Conservation (phyloP, 352 stramenopile species). For the Globisporangium canariense region DNA sequence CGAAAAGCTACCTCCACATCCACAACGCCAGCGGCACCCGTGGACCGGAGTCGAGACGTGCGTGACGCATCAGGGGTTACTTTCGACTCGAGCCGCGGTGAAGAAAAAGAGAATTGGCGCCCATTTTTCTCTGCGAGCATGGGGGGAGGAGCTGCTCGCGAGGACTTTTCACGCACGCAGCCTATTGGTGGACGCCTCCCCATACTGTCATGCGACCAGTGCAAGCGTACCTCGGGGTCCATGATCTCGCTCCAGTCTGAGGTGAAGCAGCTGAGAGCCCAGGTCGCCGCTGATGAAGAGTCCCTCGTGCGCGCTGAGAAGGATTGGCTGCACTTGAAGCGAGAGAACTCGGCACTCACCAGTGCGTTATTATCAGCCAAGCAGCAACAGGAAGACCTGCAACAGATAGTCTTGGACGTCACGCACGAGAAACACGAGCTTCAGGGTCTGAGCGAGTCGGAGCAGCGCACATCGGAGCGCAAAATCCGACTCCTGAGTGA, state of each 20-base stretch:
- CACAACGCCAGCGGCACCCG: conserved; percentile 8
- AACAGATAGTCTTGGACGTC: conserved; percentile 37
- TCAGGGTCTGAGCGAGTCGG: conserved; percentile 35
- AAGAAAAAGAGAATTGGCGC: conserved; percentile 26
- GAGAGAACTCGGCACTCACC: conserved; percentile 43
- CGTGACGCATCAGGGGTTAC: conserved; percentile 33
- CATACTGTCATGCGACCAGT: conserved; percentile 32
- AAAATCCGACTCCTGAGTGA: conserved; percentile 29
- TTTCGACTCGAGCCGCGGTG: conserved; percentile 37
- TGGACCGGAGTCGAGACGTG: conserved; percentile 8
- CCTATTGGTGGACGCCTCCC: conserved; percentile 2
- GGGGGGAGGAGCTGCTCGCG: conserved; percentile 3
- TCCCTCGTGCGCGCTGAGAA: conserved; percentile 44
- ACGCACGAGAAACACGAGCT: conserved; percentile 53
- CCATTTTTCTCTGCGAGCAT: conserved; percentile 24
- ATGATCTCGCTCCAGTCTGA: conserved; percentile 48
- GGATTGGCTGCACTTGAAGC: conserved; percentile 33
- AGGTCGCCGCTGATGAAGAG: conserved; percentile 38
- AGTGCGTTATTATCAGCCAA: conserved; percentile 40
- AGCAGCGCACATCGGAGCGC: conserved; percentile 29
- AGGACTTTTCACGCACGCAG: conserved; percentile 35
- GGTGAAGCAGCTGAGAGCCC: conserved; percentile 39
- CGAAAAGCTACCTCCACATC: conserved; percentile 12
- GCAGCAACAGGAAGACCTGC: conserved; percentile 55
- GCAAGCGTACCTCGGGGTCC: conserved; percentile 27